These are phyloP conservation scores for Westerdykella ornata DNA, from an alignment of 2,329 filamentous ascomycete species.

Conservation along the genomic window DNA sequence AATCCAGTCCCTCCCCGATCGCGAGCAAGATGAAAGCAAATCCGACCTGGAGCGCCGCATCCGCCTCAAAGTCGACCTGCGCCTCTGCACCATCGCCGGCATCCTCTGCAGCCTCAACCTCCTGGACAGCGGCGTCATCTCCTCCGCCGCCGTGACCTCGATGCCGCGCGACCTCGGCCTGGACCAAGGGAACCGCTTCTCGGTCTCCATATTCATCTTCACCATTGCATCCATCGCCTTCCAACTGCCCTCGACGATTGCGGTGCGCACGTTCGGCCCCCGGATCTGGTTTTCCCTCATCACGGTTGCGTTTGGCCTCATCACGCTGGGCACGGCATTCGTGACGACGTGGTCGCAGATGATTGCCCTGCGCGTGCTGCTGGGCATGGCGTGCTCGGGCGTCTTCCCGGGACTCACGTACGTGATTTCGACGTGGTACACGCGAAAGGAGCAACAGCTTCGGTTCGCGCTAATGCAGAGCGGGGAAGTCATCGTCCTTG, in stretches of 20 bases:
- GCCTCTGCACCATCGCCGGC: slow-evolving; percentile 63
- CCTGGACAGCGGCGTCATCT: slow-evolving; percentile 63
- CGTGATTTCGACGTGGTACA: slow-evolving; percentile 58
- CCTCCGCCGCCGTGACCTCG: slow-evolving; percentile 61
- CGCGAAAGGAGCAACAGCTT: slow-evolving; percentile 58
- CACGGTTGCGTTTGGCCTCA: slow-evolving; percentile 55
- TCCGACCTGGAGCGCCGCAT: slow-evolving; percentile 42
- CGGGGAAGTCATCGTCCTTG: slow-evolving; percentile 58
- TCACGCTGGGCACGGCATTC: slow-evolving; percentile 63
- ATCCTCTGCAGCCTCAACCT: slow-evolving; percentile 65
- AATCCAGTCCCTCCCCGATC: too few species aligned
- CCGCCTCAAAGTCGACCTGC: slow-evolving; percentile 58
- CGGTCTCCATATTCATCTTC: slow-evolving; percentile 66
- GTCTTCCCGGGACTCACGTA: slow-evolving; percentile 43
- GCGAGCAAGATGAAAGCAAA: neutral
- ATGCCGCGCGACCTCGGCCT: slow-evolving; percentile 60
- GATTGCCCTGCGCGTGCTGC: slow-evolving; percentile 59
- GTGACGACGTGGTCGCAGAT: slow-evolving; percentile 62
- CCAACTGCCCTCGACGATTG: slow-evolving; percentile 62
- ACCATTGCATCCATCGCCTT: slow-evolving; percentile 62
- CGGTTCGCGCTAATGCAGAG: slow-evolving; percentile 60
- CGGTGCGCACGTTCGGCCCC: slow-evolving; percentile 59
- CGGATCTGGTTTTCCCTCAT: slow-evolving; percentile 56
- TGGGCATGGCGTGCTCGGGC: slow-evolving; percentile 56
- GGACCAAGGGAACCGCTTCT: slow-evolving; percentile 57